These are phyloP conservation scores for Yarrowia porcina DNA, from an alignment of 805 yeast genomes.

Conservation along the genomic window DNA sequence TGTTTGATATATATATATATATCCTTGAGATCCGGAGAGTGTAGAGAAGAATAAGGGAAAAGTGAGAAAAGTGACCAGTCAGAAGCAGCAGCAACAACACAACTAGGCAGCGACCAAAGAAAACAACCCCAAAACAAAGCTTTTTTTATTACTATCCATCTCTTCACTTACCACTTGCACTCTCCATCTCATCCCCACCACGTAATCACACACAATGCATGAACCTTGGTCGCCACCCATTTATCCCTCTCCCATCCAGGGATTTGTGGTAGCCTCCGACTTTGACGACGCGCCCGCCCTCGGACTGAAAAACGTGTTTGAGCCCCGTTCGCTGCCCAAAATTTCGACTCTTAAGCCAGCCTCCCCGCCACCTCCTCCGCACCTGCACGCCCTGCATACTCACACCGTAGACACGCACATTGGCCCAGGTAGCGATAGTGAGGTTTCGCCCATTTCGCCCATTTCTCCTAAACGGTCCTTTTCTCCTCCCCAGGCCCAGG, in stretches of 20 bases:
- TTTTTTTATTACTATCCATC: no score
- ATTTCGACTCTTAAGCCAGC: neutral
- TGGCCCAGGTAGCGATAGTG: neutral
- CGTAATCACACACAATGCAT: conserved; percentile 8
- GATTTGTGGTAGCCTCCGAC: neutral
- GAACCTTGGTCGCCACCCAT: conserved; percentile 25
- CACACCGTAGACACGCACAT: neutral
- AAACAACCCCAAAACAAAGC: no score
- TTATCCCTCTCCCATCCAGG: conserved; percentile 4
- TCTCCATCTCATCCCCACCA: neutral
- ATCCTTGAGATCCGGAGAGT: neutral
- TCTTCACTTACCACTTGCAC: no score
- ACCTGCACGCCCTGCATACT: conserved; percentile 14
- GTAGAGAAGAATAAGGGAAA: neutral
- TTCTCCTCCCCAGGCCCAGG: neutral
- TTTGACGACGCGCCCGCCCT: neutral
- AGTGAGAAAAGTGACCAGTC: no score
- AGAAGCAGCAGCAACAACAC: no score
- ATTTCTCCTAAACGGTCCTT: neutral
- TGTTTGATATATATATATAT: neutral
- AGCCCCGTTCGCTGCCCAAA: neutral
- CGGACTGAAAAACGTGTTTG: neutral
- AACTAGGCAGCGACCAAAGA: neutral
- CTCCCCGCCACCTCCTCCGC: neutral
- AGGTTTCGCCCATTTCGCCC: neutral